Evolutionary conservation across 495 filamentous ascomycete species (phyloP).

Genomic region (Oleoguttula mirabilis): DNA sequence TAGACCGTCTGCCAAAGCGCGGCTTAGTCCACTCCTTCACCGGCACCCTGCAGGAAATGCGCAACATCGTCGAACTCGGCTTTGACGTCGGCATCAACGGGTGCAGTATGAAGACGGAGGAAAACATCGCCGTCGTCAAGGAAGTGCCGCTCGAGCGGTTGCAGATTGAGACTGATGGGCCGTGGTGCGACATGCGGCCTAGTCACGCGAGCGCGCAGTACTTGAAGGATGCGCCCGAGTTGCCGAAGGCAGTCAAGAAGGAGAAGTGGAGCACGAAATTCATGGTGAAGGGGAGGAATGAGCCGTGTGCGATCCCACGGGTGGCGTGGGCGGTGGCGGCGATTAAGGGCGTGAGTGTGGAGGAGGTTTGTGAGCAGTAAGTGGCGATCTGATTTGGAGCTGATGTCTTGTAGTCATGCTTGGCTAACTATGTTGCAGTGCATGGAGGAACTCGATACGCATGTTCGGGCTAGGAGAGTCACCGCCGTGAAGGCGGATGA

Average conservation of each 20-base stretch:
- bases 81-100: constrained; percentile 82
- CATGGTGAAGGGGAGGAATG: constrained; percentile 88
- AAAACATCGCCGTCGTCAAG: constrained; percentile 71
- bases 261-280: constrained; percentile 75
- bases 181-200: constrained; percentile 66
- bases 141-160: constrained; percentile 59
- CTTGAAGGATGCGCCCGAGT: constrained; percentile 32
- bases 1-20: constrained; percentile 49
- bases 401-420: not conserved
- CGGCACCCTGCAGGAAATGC: constrained; percentile 72
- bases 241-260: constrained; percentile 61
- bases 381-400: constrained; percentile 20
- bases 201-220: constrained; percentile 51
- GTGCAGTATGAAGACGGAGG: constrained; percentile 82
- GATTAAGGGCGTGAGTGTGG: constrained; percentile 64
- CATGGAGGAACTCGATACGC: constrained; percentile 69
- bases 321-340: constrained; percentile 79
- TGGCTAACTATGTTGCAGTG: constrained; percentile 28
- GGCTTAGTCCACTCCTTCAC: constrained; percentile 89
- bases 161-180: constrained; percentile 90
- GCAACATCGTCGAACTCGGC: constrained; percentile 57
- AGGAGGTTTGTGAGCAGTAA: constrained; percentile 75
- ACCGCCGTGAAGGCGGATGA: constrained; percentile 6
- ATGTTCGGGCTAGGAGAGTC: constrained; percentile 64
- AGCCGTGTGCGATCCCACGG: constrained; percentile 68